A percentile compares a stretch with the other conserved stretches of the same genome.
Conservation (phyloP, 176 grass and related monocot genomes). For the Tillandsia fasciculata region DNA sequence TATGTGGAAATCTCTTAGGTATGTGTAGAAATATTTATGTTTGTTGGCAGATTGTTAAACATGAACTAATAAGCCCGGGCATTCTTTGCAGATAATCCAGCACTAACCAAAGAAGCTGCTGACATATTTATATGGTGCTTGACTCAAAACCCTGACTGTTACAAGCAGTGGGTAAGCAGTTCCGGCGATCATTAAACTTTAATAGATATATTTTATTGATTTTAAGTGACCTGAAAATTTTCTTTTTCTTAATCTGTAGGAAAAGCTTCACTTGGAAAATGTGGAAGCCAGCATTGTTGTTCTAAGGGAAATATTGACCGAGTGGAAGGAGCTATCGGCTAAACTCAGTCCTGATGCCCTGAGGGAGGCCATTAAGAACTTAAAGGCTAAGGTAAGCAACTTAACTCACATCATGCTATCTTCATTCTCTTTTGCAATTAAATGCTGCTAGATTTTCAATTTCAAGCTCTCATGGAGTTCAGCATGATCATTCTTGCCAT, state of each 20-base stretch:
- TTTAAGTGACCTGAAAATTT: not conserved
- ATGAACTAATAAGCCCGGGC: not conserved
- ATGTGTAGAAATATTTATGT: not conserved
- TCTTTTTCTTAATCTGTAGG: slow-evolving; percentile 29
- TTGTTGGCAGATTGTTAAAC: not conserved
- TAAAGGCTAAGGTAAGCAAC: slow-evolving; percentile 61
- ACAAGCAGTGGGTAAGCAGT: slow-evolving; percentile 82
- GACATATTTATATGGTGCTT: slow-evolving; percentile 88
- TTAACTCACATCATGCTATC: not conserved
- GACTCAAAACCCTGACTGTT: slow-evolving; percentile 63
- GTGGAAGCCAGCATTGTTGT: slow-evolving; percentile 63
- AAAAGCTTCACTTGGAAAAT: slow-evolving; percentile 52
- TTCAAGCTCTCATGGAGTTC: not conserved
- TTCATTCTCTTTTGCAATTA: not conserved
- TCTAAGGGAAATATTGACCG: slow-evolving; percentile 41
- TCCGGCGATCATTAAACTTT: not conserved
- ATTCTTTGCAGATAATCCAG: slow-evolving; percentile 58
- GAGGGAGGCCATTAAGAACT: slow-evolving; percentile 49
- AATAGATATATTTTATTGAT: too few species aligned
- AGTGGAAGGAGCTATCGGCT: slow-evolving; percentile 66
- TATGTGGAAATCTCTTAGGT: too few species aligned
- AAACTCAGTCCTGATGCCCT: slow-evolving; percentile 67
- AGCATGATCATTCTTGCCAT: not conserved
- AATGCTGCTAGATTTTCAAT: too few species aligned
- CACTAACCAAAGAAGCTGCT: slow-evolving; percentile 56